Evolutionary conservation across 306 rosid genomes (phyloP), one percentile per base, ranked within the genome.

Genomic region (Lablab purpureus): DNA sequence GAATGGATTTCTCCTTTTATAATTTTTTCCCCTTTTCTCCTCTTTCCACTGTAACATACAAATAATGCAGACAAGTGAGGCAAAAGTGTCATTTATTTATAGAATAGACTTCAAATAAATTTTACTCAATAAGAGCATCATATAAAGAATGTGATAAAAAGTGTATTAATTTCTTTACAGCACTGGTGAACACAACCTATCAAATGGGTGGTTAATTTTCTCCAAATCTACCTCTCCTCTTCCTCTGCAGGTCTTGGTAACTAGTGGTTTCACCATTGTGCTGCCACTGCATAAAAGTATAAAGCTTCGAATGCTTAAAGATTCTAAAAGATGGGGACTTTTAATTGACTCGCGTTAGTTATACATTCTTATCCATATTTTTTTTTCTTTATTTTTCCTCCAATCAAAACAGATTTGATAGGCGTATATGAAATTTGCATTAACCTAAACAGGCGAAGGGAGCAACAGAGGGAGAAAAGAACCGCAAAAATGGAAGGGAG

Each of bases 401-500:
- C 14, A 11, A 41, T 41, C 47, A 9, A 11, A 41, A 41, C 47
- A 41, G 47, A 41, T 4, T 40, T 10, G 13, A 10, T 10, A 40
- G 14, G 46, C 46, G n/a, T n/a, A 10, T 3, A 10, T 41, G 47
- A 8, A 41, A 41, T 10, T 41, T 41, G 47, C 10, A 2, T 10
- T 41, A 10, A 43, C 49, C 49, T 43, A 3, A 11, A 43, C 11
- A 7, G 12, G 15, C 5, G 49, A 41, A 41, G 14, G 5, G 10
- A 37, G 43, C 45, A 9, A 1, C 13, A 40, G 45, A 10, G 13
- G 1, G 15, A 43, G 46, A 43, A 12, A 43, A 43, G 49, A 11
- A 43, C 11, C 15, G 12, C 5, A 43, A 14, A 59, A 22, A 59
- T 34, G 47, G 52, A 49, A 67, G 15, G 74, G 82, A 60, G 81